Conservation (phyloP, 75 land plant genomes). For the Ceratopteris richardii region DNA sequence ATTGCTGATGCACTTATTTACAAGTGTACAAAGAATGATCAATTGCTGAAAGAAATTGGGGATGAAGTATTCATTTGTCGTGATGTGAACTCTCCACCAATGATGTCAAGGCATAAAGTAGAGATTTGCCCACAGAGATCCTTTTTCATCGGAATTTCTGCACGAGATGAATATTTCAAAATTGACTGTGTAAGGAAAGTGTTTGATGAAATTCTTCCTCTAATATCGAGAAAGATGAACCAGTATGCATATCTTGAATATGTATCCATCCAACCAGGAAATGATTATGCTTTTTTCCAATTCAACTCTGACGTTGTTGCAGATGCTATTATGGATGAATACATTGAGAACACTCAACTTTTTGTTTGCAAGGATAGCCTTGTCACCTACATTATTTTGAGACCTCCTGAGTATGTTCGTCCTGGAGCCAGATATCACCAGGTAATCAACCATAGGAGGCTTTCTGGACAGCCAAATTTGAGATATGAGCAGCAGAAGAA, state of each 20-base stretch:
- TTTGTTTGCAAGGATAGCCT: not conserved
- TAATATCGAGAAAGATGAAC: not conserved
- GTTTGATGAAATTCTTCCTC: not conserved
- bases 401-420: conserved; percentile 12
- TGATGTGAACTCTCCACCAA: conserved; percentile 2
- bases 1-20: conserved; percentile 12
- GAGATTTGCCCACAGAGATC: conserved; percentile 1
- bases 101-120: conserved; percentile 1
- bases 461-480: not conserved
- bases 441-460: not conserved
- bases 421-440: not conserved
- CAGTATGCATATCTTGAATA: conserved; percentile 1
- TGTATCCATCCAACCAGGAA: conserved; percentile 7
- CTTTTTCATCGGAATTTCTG: not conserved
- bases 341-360: conserved; percentile 5
- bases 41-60: conserved; percentile 7
- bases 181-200: conserved; percentile 1
- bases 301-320: conserved; percentile 4
- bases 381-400: conserved; percentile 1
- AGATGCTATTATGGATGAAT: conserved; percentile 14
- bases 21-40: conserved; percentile 5
- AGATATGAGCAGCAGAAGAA: not conserved
- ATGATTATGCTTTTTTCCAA: conserved; percentile 9
- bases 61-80: conserved; percentile 8
- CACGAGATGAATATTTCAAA: not conserved